phyloP scores from a whole-genome alignment of 2,329 filamentous ascomycete species.

The Fragosphaeria purpurea region DNA sequence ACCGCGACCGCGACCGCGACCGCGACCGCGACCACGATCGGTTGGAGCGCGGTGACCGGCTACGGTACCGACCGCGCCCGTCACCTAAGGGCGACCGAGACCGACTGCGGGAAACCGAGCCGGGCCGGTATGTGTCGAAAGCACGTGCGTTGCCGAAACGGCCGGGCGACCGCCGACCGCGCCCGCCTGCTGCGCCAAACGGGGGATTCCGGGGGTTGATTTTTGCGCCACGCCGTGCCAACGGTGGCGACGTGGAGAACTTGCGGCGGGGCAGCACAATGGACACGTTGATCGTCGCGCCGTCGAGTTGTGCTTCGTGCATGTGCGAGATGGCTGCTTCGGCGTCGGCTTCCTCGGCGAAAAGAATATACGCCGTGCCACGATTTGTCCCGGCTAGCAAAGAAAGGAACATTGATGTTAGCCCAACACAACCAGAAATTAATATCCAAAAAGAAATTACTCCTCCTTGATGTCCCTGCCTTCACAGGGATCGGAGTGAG shows the following conservation, averaged over 20 bases:
- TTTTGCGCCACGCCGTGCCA: constrained; percentile 52
- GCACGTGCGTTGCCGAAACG: constrained; percentile 27
- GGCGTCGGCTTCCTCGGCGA: constrained; percentile 64
- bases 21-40: constrained; percentile 22
- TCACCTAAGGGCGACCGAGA: constrained; percentile 24
- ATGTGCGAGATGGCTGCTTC: constrained; percentile 88
- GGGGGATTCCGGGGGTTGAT: constrained; percentile 45
- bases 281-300: constrained; percentile 71
- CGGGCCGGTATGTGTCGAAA: constrained; percentile 43
- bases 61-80: constrained; percentile 30
- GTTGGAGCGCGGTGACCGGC: constrained; percentile 31
- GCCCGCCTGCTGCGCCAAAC: constrained; percentile 17
- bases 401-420: background rate
- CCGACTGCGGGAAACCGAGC: constrained; percentile 41
- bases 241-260: constrained; percentile 70
- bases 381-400: constrained; percentile 61
- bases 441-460: too few relatives aligned
- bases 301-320: constrained; percentile 94
- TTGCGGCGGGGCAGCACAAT: constrained; percentile 78
- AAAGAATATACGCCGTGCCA: constrained; percentile 89
- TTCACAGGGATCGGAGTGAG: background rate
- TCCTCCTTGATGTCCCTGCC: too few relatives aligned
- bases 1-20: background rate
- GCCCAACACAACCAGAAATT: background rate
- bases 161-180: constrained; percentile 13